Base-by-base conservation (phyloP, 2,329 filamentous ascomycete species). In the Beauveria pseudobassiana region DNA sequence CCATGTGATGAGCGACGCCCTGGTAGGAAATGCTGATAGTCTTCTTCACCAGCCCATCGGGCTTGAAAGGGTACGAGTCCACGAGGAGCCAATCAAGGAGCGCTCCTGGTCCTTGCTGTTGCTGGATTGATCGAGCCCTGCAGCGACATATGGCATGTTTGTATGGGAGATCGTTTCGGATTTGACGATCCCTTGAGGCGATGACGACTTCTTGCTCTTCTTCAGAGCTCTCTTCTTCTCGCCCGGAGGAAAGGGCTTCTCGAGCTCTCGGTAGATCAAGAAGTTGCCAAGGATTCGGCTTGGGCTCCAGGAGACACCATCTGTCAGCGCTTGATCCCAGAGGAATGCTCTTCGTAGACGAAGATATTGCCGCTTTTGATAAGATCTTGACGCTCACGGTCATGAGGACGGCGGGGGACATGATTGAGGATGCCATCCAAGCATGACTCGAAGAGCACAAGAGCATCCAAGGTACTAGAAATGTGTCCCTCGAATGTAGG, bases 271-370 rank as follows among this genome's bases (percentile, higher is more conserved):
- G 70, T 96, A 96, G 67, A 96, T 84, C 49, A 96, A 81, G 68
- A 91, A 96, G 71, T 95, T 95, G 63, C 88, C 88, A 53, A 93
- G 79, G 53, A 96, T 93, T 18, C 89, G 87, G 73, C 88, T 96
- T 0, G 93, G 93, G 67, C 90, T 96, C 93, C 93, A 97, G 7
- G 88, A 87, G 12, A 93, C 85, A 16, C 93, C 92, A 67, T 97
- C 93, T 0, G 92, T 96, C 93, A 97, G 61, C 93, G 83, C 77
- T 96, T 96, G 76, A 96, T 96, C 5, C 91, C 91, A 0, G 92
- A 96, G 0, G 90, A 87, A 64, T 91, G 88, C 72, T 96, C 91
- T 70, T 96, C 91, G 73, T 96, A 97, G 66, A 96, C 90, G 75
- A 96, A 95, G 52, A 96, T 84, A 66, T 89, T 88, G 42, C 93